Evolutionary conservation across 2,329 filamentous ascomycete genomes (phyloP).

Genomic region (Pseudogymnoascus sp.): DNA sequence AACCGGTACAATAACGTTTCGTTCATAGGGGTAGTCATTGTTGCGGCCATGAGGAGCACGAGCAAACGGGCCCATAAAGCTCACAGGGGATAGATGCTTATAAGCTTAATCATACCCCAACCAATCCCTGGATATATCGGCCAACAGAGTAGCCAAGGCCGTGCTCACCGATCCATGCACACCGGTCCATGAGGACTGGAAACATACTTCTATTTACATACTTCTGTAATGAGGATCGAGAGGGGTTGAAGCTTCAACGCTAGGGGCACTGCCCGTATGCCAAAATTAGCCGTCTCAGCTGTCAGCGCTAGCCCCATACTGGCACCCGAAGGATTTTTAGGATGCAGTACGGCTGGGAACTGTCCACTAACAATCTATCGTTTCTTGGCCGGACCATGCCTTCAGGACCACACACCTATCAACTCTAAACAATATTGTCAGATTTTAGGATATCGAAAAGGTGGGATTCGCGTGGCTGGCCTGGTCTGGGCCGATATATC

Average conservation of each 20-base stretch:
- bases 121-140: background rate
- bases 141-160: background rate
- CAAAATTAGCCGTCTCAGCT: constrained; percentile 1
- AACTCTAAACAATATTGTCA: background rate
- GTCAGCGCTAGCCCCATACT: background rate
- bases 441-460: background rate
- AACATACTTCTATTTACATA: background rate
- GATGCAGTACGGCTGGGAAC: background rate
- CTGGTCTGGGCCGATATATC: background rate
- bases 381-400: background rate
- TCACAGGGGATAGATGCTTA: background rate
- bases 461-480: background rate
- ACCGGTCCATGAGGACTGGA: background rate
- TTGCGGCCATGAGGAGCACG: background rate
- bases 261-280: constrained; percentile 2
- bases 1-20: background rate
- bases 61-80: background rate
- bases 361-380: background rate
- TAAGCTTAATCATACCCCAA: background rate
- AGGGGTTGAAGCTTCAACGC: background rate
- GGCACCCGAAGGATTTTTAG: background rate
- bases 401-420: background rate
- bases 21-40: background rate
- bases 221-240: background rate
- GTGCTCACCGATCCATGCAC: background rate